Percentiles rank a stretch among this genome's conserved stretches.
Evolutionary conservation across 2,329 filamentous ascomycete genomes (phyloP).

Genomic region (Trichocomaceae sp.): DNA sequence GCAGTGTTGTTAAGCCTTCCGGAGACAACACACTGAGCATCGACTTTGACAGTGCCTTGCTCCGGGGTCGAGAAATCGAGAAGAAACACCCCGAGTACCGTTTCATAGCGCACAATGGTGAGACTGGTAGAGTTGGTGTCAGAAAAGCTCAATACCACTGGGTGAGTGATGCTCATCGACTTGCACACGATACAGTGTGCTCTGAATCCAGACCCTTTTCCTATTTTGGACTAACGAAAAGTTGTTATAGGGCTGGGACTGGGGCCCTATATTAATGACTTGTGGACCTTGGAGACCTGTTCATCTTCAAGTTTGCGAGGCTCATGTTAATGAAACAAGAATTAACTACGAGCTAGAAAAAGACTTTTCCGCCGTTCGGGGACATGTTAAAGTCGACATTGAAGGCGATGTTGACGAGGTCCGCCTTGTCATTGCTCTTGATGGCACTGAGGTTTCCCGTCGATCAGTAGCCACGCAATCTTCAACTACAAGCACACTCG

Average conservation of each 20-base stretch:
- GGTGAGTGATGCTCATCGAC: neutral
- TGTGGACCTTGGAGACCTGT: conserved; percentile 48
- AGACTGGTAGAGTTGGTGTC: conserved; percentile 42
- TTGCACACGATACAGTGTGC: too few relatives aligned
- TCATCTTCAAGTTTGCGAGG: conserved; percentile 62
- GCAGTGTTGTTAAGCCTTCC: conserved; percentile 52
- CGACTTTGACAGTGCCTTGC: conserved; percentile 43
- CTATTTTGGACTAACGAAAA: conserved; percentile 32
- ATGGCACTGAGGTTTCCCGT: neutral
- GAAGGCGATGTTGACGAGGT: conserved; percentile 28
- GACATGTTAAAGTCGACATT: conserved; percentile 34
- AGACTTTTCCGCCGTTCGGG: conserved; percentile 34
- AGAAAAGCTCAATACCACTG: conserved; percentile 60
- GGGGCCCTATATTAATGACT: conserved; percentile 58
- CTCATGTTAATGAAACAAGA: conserved; percentile 46
- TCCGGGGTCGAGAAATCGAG: conserved; percentile 39
- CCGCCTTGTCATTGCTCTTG: neutral
- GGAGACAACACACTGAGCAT: conserved; percentile 41
- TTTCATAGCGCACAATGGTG: conserved; percentile 44
- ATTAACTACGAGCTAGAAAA: conserved; percentile 48
- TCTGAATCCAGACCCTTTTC: too few relatives aligned
- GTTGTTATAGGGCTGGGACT: conserved; percentile 66
- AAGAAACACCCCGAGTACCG: conserved; percentile 39
- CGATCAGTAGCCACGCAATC: conserved; percentile 17
- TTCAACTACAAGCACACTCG: conserved; percentile 18